Conservation (phyloP, 2,329 filamentous ascomycete genomes). For the Colletotrichum tamarilloi region DNA sequence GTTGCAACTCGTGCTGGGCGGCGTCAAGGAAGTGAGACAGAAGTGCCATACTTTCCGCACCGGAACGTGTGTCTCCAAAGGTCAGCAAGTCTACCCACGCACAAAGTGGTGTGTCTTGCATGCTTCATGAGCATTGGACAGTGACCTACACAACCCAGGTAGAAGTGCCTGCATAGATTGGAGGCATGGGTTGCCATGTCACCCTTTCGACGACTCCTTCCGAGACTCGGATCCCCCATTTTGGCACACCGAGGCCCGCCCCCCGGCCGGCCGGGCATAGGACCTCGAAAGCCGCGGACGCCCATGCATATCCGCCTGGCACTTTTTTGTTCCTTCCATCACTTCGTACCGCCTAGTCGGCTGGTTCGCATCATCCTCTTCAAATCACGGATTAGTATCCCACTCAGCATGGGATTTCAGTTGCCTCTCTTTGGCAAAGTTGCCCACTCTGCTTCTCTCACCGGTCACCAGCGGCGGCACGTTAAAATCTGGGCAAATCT, state of each 20-base stretch:
- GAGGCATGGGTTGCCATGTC: neutral
- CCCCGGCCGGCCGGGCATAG: neutral
- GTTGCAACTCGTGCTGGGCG: neutral
- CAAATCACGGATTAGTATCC: neutral
- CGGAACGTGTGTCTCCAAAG: neutral
- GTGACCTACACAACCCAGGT: too few relatives aligned
- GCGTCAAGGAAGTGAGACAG: neutral
- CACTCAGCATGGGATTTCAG: neutral
- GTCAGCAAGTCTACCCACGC: neutral
- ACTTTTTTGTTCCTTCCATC: neutral
- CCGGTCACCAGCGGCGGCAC: neutral
- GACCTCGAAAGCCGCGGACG: neutral
- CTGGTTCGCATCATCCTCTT: too few relatives aligned
- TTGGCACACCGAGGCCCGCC: neutral
- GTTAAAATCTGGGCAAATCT: neutral
- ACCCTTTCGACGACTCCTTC: neutral
- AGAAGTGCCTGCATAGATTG: neutral
- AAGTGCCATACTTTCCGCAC: neutral
- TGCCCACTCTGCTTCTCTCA: neutral
- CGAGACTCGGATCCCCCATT: neutral
- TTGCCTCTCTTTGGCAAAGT: conserved; percentile 1
- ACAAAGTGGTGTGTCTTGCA: neutral
- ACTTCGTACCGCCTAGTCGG: neutral
- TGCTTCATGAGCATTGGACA: neutral
- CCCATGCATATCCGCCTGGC: conserved; percentile 10